Evolutionary conservation across 2,329 filamentous ascomycete species (phyloP).

Genomic region (Diaporthe nobilis): DNA sequence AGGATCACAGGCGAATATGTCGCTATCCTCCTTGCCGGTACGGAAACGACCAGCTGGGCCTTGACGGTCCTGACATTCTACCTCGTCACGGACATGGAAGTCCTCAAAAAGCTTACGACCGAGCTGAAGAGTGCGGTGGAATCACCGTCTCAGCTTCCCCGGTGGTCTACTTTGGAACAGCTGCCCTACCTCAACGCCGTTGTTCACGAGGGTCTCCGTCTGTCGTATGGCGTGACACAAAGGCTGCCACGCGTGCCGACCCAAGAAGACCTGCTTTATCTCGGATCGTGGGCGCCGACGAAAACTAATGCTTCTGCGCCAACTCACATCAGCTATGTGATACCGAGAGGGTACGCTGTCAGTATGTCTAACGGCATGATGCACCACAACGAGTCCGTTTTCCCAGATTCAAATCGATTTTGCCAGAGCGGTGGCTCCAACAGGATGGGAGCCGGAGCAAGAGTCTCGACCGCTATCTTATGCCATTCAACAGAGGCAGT

Average conservation of each 20-base stretch:
- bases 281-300: background rate
- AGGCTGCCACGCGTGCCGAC: conserved; percentile 41
- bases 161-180: conserved; percentile 44
- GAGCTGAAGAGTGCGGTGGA: conserved; percentile 14
- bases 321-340: conserved; percentile 33
- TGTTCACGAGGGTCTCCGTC: conserved; percentile 44
- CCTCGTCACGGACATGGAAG: background rate
- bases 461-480: background rate
- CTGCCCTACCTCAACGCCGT: conserved; percentile 45
- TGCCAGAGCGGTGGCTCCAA: conserved; percentile 46
- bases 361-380: conserved; percentile 25
- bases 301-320: background rate
- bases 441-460: conserved; percentile 25
- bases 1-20: conserved; percentile 18
- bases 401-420: conserved; percentile 18
- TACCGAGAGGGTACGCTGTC: conserved; percentile 17
- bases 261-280: conserved; percentile 25
- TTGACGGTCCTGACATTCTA: conserved; percentile 20
- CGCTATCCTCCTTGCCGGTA: conserved; percentile 18
- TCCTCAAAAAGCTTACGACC: background rate
- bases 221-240: conserved; percentile 43
- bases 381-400: conserved; percentile 21
- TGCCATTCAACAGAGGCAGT: conserved; percentile 42
- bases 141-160: conserved; percentile 40
- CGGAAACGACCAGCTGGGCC: conserved; percentile 24